phyloP scores from a whole-genome alignment of 495 filamentous ascomycete genomes.

The Trichoderma erinaceum region DNA sequence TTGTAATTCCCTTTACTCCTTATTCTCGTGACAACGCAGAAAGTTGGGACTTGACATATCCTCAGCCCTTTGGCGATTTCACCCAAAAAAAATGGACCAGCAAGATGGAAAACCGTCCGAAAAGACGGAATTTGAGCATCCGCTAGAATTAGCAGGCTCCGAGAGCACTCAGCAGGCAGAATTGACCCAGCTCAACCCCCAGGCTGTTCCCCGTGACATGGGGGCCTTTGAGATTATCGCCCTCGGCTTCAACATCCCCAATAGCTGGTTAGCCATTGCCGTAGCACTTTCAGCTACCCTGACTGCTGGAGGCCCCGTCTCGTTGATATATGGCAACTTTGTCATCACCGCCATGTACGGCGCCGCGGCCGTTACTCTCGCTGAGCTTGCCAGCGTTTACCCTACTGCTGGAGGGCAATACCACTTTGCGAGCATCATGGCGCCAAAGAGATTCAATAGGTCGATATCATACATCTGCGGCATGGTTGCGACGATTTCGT shows the following conservation, averaged over 20 bases:
- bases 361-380: not conserved
- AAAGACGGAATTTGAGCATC: not conserved
- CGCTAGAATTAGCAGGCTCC: not conserved
- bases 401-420: not conserved
- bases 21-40: not conserved
- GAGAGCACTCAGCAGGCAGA: not conserved
- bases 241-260: constrained; percentile 10
- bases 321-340: constrained; percentile 3
- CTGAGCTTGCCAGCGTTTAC: constrained; percentile 2
- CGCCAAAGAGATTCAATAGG: not conserved
- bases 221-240: not conserved
- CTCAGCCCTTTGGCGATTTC: not conserved
- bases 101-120: not conserved
- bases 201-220: not conserved
- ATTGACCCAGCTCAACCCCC: not conserved
- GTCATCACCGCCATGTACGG: not conserved
- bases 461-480: not conserved
- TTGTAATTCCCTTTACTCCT: not conserved
- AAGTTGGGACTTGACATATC: not conserved
- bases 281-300: not conserved
- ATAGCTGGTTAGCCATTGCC: not conserved
- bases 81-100: not conserved
- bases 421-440: constrained; percentile 9
- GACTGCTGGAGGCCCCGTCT: not conserved
- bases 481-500: constrained; percentile 2